Conservation (phyloP, 2,329 filamentous ascomycete genomes). For the Colletotrichum kahawae region DNA sequence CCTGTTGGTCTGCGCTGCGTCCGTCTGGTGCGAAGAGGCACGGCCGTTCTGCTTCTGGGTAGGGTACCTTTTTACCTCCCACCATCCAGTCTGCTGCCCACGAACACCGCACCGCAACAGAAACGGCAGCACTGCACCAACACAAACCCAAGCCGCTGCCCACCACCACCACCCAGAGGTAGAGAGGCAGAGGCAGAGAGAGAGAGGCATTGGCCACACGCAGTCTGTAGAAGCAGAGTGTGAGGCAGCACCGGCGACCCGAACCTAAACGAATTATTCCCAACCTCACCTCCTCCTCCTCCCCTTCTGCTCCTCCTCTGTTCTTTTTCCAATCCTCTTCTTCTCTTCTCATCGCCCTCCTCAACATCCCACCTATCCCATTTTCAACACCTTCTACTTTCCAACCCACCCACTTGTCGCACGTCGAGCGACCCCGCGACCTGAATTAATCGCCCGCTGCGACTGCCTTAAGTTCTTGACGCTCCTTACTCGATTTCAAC, state of each 20-base stretch:
- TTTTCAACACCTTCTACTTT: constrained; percentile 1
- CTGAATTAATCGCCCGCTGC: not conserved
- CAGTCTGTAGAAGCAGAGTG: not conserved
- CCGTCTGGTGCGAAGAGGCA: constrained; percentile 6
- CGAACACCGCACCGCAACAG: not conserved
- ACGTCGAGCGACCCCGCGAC: constrained; percentile 15
- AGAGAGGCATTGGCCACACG: not conserved
- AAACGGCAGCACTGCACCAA: not conserved
- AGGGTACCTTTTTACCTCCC: not conserved
- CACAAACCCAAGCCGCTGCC: not conserved
- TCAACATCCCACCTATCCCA: not conserved
- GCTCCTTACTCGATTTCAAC: constrained; percentile 19
- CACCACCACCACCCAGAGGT: not conserved
- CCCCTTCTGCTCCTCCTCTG: not conserved
- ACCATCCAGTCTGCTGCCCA: not conserved
- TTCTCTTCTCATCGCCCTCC: not conserved
- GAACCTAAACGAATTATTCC: constrained; percentile 18
- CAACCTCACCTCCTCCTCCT: constrained; percentile 18
- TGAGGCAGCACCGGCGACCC: constrained; percentile 8
- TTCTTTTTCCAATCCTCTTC: not conserved
- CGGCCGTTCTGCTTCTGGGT: not conserved
- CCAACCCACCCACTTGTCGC: constrained; percentile 4
- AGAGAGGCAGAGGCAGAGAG: not conserved
- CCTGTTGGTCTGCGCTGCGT: not conserved
- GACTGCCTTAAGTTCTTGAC: constrained; percentile 15